Base-by-base conservation (phyloP, 345 rosid species). In the Firmiana major region DNA sequence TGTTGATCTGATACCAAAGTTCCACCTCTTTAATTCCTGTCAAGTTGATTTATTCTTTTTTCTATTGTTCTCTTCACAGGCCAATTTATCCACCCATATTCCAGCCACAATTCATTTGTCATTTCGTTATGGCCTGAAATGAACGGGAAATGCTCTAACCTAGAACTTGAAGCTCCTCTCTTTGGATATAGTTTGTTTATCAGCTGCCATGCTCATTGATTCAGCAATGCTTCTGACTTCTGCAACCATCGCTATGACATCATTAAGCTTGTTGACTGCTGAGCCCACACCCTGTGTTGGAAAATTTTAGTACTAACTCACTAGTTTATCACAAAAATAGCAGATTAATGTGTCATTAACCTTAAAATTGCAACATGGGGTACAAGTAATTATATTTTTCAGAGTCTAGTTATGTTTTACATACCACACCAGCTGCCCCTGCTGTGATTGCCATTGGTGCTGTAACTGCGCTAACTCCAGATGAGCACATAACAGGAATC, bases 401-500 rank as follows among this genome's bases (percentile, higher is more conserved):
- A 4, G 58, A 42, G 55, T 22, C 26, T 31, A 38, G 49, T n/a
- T 22, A 21, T n/a, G 63, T 17, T 71, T 40, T 63, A 62, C 89
- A 21, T 83, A 90, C 93, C 91, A 90, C 93, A 40, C 91, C 91
- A 1, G 90, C 82, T 17, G 91, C 93, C 43, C 91, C 91, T 0
- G 90, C 90, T 16, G 90, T 75, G 67, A 90, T 86, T 34, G 93
- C 93, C 93, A 90, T 79, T n/a, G 93, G 93, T 19, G 91, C 90
- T 0, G 93, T 90, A 45, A 88, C 93, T 5, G 88, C 83, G 77
- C 89, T 86, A 9, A 90, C 86, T 64, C 93, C 91, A 6, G 93
- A 90, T 16, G 93, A 82, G 63, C 93, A 90, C 87, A 88, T 78
- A 2, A 90, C 90, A 0, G 93, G 93, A 80, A 90, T 88, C 82